Evolutionary conservation across 2,329 filamentous ascomycete genomes (phyloP).

Genomic region (Aureobasidium uvarum): DNA sequence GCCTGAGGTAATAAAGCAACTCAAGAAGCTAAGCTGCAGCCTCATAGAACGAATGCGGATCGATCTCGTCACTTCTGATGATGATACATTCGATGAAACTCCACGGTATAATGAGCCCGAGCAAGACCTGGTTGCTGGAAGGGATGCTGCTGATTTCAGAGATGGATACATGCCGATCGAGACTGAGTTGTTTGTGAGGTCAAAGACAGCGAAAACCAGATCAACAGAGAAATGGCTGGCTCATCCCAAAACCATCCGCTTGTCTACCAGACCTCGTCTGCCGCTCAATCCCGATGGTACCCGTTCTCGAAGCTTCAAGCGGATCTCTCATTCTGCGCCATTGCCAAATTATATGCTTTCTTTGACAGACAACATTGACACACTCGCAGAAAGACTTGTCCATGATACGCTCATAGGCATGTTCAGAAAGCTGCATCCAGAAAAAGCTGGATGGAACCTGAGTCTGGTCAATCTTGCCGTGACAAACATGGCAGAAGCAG

Average conservation of each 20-base stretch:
- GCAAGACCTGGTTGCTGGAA: neutral
- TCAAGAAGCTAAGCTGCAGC: conserved; percentile 66
- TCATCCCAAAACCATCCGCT: conserved; percentile 73
- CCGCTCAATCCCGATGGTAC: conserved; percentile 54
- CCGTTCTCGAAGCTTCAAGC: conserved; percentile 60
- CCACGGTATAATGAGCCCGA: conserved; percentile 12
- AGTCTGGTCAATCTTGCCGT: conserved; percentile 84
- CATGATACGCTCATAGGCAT: conserved; percentile 66
- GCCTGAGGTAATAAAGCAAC: conserved; percentile 63
- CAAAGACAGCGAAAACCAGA: neutral
- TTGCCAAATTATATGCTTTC: conserved; percentile 73
- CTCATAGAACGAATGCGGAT: conserved; percentile 74
- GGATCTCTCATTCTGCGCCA: conserved; percentile 72
- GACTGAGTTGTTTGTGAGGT: neutral
- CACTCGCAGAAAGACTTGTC: conserved; percentile 66
- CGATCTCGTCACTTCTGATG: conserved; percentile 64
- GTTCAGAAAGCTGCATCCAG: conserved; percentile 70
- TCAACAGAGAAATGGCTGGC: conserved; percentile 65
- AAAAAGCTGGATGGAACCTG: conserved; percentile 71
- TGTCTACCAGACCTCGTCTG: conserved; percentile 68
- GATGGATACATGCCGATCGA: neutral
- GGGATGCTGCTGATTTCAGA: too few relatives aligned
- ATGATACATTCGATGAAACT: conserved; percentile 35
- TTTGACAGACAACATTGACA: conserved; percentile 57
- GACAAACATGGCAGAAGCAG: conserved; percentile 68